Evolutionary conservation across 192 early-diverging fungal genomes (phyloP), one percentile per base, ranked within the genome.

Genomic region (Neocallimastix lanati): DNA sequence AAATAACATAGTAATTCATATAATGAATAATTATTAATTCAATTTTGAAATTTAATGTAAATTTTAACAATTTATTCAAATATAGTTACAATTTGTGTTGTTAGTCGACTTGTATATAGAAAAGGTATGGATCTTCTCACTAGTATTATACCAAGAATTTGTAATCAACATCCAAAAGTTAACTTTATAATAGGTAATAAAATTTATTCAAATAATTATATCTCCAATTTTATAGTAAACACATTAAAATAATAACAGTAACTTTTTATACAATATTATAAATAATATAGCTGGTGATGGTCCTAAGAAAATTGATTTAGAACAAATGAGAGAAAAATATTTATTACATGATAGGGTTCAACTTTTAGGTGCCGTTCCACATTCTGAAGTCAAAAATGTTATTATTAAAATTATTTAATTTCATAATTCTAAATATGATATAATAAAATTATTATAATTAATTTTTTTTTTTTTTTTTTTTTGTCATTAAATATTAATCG

Each of bases 281-380:
- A 28, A 30, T 76, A 6, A 30, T 40, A 28, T 79, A 92, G 91
- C 90, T 40, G 97, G 97, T 27, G 96, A 98, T 87, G 97, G 97
- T 77, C 94, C 94, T 28, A 97, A 97, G 81, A 85, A 94, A 29
- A 92, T 97, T n/a, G 95, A 98, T 77, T 84, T 99, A 82, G 96
- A 98, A 81, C 95, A 97, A 84, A 97, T 99, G 96, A 90, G 95
- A 35, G 97, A 99, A 80, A 93, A 91, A 58, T 86, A 96, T 84
- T 86, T 93, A 76, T 84, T 99, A 77, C 96, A 99, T 83, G 95
- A 96, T 83, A 91, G 96, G 14, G 95, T 99, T 0, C 90, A 92
- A 80, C 84, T 99, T 28, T 82, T 99, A 28, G 97, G 96, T 1
- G 85, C 92, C 5, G 91, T 98, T 28, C 86, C 88, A 78, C 93